Evolutionary conservation across 78 protist genomes (phyloP).

Genomic region (Dictyostelium discoideum): DNA sequence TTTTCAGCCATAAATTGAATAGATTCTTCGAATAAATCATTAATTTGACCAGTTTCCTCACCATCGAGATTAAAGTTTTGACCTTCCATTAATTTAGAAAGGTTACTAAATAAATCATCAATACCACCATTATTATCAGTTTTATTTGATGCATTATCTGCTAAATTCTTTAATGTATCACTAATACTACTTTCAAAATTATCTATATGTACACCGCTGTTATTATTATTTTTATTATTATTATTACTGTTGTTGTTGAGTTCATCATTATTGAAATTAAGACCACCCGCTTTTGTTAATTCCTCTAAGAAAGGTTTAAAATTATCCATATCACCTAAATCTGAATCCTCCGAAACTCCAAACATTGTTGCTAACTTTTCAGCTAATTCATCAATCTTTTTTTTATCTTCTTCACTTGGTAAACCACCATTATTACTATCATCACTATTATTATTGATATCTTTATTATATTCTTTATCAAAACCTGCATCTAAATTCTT

Average conservation of each 20-base stretch:
- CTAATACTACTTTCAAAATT: constrained; percentile 41
- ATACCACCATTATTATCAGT: not conserved
- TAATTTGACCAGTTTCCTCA: constrained; percentile 8
- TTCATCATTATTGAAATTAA: not conserved
- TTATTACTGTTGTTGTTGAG: not conserved
- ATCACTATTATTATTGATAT: not conserved
- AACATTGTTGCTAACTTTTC: not conserved
- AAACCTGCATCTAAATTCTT: not conserved
- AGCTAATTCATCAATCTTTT: not conserved
- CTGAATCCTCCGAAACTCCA: not conserved
- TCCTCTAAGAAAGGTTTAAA: not conserved
- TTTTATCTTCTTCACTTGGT: not conserved
- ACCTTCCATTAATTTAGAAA: not conserved
- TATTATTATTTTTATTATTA: not conserved
- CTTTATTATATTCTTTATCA: not conserved
- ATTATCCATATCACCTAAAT: not conserved
- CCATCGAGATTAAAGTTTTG: not conserved
- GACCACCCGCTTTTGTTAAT: not conserved
- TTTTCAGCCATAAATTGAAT: constrained; percentile 33
- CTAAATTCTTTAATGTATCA: constrained; percentile 21
- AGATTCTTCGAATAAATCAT: constrained; percentile 43
- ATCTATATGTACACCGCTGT: constrained; percentile 15
- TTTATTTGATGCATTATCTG: constrained; percentile 35
- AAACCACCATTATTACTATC: not conserved
- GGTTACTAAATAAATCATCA: not conserved